Percentiles rank a stretch among this genome's conserved stretches.
Evolutionary conservation across 805 yeast genomes (phyloP).

Genomic region (Yarrowia hollandica): DNA sequence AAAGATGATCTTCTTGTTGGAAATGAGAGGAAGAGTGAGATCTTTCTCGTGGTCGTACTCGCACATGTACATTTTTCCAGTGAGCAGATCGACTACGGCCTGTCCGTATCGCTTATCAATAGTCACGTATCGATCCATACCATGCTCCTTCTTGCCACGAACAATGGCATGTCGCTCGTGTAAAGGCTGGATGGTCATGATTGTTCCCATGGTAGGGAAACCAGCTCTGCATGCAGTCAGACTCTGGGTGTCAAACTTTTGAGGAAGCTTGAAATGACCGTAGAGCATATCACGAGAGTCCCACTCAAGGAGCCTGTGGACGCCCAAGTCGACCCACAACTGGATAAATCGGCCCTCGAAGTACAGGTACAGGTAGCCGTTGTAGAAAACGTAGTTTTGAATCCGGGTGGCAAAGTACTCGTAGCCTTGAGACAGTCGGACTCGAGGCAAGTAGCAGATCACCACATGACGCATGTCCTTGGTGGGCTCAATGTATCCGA

Average conservation of each 20-base stretch:
- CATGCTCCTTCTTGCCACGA: background rate
- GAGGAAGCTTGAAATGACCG: background rate
- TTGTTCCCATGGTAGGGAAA: background rate
- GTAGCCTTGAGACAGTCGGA: background rate
- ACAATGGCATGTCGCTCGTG: background rate
- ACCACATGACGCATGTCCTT: background rate
- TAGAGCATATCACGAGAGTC: background rate
- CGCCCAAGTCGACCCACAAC: background rate
- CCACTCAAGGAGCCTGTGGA: background rate
- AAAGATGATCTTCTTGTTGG: background rate
- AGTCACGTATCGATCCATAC: background rate
- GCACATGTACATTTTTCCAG: background rate
- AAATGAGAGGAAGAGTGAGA: background rate
- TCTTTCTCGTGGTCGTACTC: background rate
- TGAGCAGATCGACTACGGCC: background rate
- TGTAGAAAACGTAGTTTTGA: background rate
- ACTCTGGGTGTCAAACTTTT: background rate
- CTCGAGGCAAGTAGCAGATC: background rate
- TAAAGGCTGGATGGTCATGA: background rate
- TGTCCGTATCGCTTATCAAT: background rate
- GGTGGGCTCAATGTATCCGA: background rate
- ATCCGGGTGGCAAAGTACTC: background rate
- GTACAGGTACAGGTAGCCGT: background rate
- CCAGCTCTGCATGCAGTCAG: background rate
- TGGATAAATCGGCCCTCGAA: background rate